Evolutionary conservation across 78 protist genomes (phyloP), one percentile per base, ranked within the genome.

Genomic region (Bigelowiella natans): DNA sequence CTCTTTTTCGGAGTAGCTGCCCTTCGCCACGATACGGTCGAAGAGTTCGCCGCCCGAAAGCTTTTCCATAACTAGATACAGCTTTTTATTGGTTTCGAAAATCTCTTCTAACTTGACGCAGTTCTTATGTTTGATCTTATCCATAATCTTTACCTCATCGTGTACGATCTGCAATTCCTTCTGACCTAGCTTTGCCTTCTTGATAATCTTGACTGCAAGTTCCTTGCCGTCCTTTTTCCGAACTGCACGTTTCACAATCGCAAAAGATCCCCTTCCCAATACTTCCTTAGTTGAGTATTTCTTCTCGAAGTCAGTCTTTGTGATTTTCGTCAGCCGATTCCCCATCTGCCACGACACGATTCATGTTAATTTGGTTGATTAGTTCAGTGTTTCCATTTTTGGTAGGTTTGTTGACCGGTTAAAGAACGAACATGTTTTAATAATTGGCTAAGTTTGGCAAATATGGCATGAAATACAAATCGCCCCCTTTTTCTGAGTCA

Each of bases 11-110:
- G 86, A 40, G 90, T 39, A 91, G 37, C 7, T 1, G 0, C 73
- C 82, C 88, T 73, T 83, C 3, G 26, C 88, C 11, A 87, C 73
- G 39, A 91, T 91, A 31, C 91, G 84, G 87, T 86, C 93, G 38
- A 91, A 91, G 39, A 91, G 73, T 2, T 91, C 93, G 11, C 93
- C 93, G 38, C 93, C 90, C 51, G 86, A 0, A 36, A 40, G 38
- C 30, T 39, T 40, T 38, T 89, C 91, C 39, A 89, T 64, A 31
- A 89, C 86, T 1, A 89, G 0, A 63, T 40, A 40, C 90, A 88
- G 37, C 37, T 40, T 2, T 37, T 0, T 3, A 31, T n/a, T 2
- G 2, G 86, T 88, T 28, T 88, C 90, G 1, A 88, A 88, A 28
- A 88, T 39, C 38, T 88, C 85, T 18, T 2, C 29, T 0, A 88